Evolutionary conservation across 1,139 yeast species (phyloP).

Genomic region (Komagataea norvegica): DNA sequence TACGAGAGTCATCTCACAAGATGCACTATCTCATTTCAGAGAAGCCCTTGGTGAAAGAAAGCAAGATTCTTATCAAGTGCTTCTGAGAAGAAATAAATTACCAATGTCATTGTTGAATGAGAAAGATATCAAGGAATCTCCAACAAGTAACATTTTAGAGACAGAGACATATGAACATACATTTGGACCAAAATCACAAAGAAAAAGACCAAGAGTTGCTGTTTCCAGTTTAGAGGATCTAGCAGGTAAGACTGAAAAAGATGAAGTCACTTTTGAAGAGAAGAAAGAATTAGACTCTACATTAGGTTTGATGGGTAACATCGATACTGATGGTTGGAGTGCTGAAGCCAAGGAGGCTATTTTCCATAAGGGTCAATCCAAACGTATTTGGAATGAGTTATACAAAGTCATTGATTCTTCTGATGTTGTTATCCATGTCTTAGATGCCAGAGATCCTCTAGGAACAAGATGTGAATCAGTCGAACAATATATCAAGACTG

Average conservation of each 20-base stretch:
- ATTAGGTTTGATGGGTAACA: conserved; percentile 74
- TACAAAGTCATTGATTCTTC: conserved; percentile 96
- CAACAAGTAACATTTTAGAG: conserved; percentile 75
- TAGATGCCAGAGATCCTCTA: conserved; percentile 95
- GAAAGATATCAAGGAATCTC: conserved; percentile 66
- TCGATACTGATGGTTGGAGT: conserved; percentile 70
- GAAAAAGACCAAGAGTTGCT: conserved; percentile 83
- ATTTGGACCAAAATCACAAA: conserved; percentile 93
- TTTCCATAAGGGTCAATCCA: conserved; percentile 95
- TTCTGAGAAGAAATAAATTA: conserved; percentile 81
- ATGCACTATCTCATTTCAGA: conserved; percentile 89
- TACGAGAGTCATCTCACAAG: conserved; percentile 95
- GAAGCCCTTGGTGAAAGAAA: conserved; percentile 89
- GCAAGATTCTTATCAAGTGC: conserved; percentile 82
- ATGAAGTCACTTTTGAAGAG: conserved; percentile 61
- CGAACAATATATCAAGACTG: conserved; percentile 87
- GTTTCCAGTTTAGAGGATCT: conserved; percentile 78
- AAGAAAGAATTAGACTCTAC: conserved; percentile 67
- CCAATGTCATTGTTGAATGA: conserved; percentile 96
- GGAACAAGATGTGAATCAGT: conserved; percentile 94
- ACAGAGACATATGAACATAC: conserved; percentile 80
- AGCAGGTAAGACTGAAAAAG: conserved; percentile 57
- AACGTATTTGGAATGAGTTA: conserved; percentile 97
- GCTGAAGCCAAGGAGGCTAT: conserved; percentile 93
- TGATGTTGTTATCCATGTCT: conserved; percentile 92